Evolutionary conservation across 441 rosid genomes (phyloP), one percentile per base, ranked within the genome.

Genomic region (Corymbia calophylla): DNA sequence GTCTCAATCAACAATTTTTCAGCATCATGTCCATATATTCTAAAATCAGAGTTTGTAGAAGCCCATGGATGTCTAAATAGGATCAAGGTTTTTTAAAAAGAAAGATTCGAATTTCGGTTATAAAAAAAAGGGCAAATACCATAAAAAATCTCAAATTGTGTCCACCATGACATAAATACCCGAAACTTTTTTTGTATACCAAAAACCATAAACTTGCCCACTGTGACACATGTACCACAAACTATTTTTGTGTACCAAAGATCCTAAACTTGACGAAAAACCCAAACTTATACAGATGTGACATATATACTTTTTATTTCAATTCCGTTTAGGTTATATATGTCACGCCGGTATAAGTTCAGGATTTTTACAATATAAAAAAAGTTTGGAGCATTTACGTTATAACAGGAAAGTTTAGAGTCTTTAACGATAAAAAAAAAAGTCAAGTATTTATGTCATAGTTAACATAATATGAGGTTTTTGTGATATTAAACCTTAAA

Each of bases 401-500:
- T 29, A 58, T 0, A 2, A 0, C 25, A 23, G 64, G 8, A 13
- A 58, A 58, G n/a, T 58, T 58, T 58, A 1, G n/a, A 1, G 14
- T 58, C 25, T 58, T 58, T 25, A 58, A 3, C 25, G 25, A 58
- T 13, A 2, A 6, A 56, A 56, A 8, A 58, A 48, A 5, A 58
- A 58, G 0, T 58, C 6, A 0, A 23, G n/a, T 1, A 4, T 58
- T 58, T 58, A 29, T 58, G 0, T 58, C 64, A 58, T 25, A 25
- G 0, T 58, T 1, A 58, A 1, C 3, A 4, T 25, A 58, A 1
- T 58, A 9, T 25, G 1, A 0, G 3, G 5, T 25, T 25, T 58
- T 25, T 10, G 18, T 7, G n/a, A 25, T 25, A 58, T 58, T 25
- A 58, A 58, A 5, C 2, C n/a, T 58, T 56, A 9, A 27, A 62